Evolutionary conservation across 768 basidiomycete species (phyloP), one percentile per base, ranked within the genome.

Genomic region (Mycena rosella): DNA sequence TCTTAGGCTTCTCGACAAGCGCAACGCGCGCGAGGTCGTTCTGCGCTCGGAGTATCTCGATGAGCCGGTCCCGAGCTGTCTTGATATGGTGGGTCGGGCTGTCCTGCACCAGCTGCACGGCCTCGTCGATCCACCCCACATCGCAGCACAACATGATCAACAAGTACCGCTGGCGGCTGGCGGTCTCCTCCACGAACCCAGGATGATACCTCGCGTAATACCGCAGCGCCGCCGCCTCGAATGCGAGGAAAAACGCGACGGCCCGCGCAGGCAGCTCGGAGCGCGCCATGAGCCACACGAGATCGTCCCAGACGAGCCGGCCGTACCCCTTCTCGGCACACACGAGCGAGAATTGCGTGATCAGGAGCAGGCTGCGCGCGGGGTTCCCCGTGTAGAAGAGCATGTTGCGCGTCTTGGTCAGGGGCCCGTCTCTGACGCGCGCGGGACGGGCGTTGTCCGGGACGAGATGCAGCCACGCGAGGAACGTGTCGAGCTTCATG

Each of bases 381-480:
- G 70, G 70, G 36, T 11, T 64, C n/a, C 72, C 72, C 5, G 62
- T 57, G 22, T 63, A 65, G n/a, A 72, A 72, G 6, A 72, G 27
- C 24, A 52, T 22, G 22, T 72, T 49, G 26, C 68, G 65, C 17
- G 68, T 69, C 51, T 57, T 60, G 1, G 65, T 72, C 18, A 69
- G 47, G 3, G 71, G 68, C 13, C 72, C 68, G 2, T 55, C 38
- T 40, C 62, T 55, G 17, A 69, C 59, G 2, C 47, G 57, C 7
- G 59, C 40, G 1, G 68, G 69, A 6, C 45, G 6, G 34, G 48
- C 3, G 29, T 69, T 67, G 49, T 72, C 72, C 9, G 72, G 72
- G 36, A 69, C 68, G 18, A 69, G 69, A 13, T 40, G 18, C 1
- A 72, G 62, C 65, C 68, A 72, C 10, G 27, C 58, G 15, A 65